Evolutionary conservation across 2,329 filamentous ascomycete genomes (phyloP), one percentile per base, ranked within the genome.

Genomic region (Tolypocladium album): DNA sequence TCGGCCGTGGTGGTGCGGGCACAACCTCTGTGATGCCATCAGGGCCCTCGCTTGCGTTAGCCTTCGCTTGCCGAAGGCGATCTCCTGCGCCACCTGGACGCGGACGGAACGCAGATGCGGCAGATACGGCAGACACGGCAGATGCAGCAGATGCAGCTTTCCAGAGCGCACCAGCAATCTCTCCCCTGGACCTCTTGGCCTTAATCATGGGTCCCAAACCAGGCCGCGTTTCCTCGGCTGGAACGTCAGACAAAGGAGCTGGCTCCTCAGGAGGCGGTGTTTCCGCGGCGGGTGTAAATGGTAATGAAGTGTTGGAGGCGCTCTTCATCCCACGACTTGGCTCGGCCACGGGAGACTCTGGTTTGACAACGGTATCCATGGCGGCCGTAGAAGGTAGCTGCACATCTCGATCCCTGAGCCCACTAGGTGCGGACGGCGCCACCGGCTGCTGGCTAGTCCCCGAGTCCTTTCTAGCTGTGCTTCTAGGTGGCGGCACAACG

Each of bases 191-290:
- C 62, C 83, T 84, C 69, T 90, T 90, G 63, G 88, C 85, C 73
- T 90, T 93, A 67, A 97, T 88, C 92, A 96, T 96, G 2, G 92
- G 90, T 0, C 91, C 91, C 8, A 96, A 80, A 1, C 91, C 92
- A 22, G 91, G 90, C n/a, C 90, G 76, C 8, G 63, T 68, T 2
- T 81, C 78, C 58, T 79, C 77, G 9, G 63, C 63, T 1, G 58
- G 34, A 12, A 27, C 3, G 7, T 58, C 58, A 13, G 47, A 57
- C 27, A 55, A 59, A 20, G 59, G 58, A 3, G 42, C 58, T 8
- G 70, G 64, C 40, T 72, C 71, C 38, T 59, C 43, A 13, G 66
- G n/a, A 11, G 60, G 15, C 24, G 52, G 15, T 13, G 72, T 67
- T 5, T 72, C 67, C 17, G 68, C 68, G 2, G 69, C 61, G 24